These are phyloP conservation scores for Metschnikowia colocasiae DNA, from an alignment of 805 yeast species.

Conservation along the genomic window DNA sequence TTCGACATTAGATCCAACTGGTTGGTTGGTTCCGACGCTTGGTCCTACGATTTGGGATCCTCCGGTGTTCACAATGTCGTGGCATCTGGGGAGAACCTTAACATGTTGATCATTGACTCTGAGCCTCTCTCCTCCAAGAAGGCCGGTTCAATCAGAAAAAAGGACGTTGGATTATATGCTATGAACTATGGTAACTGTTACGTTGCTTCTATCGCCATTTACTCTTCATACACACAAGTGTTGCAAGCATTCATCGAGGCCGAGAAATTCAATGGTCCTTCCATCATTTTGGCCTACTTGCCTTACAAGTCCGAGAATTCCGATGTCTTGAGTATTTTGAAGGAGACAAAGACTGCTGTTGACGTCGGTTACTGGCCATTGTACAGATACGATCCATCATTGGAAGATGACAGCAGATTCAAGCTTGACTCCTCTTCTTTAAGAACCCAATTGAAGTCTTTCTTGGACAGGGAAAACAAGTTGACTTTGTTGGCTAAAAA, in stretches of 20 bases:
- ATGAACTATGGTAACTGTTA: slow-evolving; percentile 88
- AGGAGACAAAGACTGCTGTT: slow-evolving; percentile 85
- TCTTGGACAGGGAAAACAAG: slow-evolving; percentile 87
- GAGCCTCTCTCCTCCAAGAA: slow-evolving; percentile 55
- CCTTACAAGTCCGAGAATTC: slow-evolving; percentile 68
- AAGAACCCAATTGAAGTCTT: slow-evolving; percentile 69
- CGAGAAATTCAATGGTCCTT: slow-evolving; percentile 84
- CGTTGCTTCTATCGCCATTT: slow-evolving; percentile 92
- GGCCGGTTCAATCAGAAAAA: slow-evolving; percentile 59
- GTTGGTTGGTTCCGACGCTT: slow-evolving; percentile 91
- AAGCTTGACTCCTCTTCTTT: slow-evolving; percentile 81
- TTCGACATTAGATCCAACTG: slow-evolving; percentile 58
- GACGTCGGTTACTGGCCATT: slow-evolving; percentile 97
- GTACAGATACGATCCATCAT: slow-evolving; percentile 74
- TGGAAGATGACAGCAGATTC: slow-evolving; percentile 55
- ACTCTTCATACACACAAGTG: slow-evolving; percentile 90
- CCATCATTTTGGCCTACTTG: slow-evolving; percentile 83
- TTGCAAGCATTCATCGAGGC: slow-evolving; percentile 88
- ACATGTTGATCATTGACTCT: slow-evolving; percentile 82
- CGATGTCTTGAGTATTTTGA: slow-evolving; percentile 67
- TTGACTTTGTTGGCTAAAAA: slow-evolving; percentile 69
- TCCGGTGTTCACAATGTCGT: slow-evolving; percentile 88
- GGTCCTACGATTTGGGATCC: slow-evolving; percentile 91
- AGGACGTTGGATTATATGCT: slow-evolving; percentile 91
- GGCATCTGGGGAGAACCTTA: slow-evolving; percentile 70